Evolutionary conservation across 345 rosid genomes (phyloP), one percentile per base, ranked within the genome.

Genomic region (Syzygium aromaticum): DNA sequence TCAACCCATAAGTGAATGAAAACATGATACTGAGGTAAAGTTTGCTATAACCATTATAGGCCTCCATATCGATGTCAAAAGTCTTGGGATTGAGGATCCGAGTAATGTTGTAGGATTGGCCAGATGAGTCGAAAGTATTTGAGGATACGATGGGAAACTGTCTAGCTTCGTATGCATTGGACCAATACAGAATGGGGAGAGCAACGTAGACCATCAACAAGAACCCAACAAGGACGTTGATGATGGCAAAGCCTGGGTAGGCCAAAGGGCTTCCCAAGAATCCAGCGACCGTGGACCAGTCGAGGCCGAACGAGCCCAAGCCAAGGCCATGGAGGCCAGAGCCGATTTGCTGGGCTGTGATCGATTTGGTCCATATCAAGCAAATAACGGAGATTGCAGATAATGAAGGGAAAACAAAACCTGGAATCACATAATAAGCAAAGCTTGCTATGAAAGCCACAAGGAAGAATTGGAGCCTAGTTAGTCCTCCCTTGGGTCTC

Each of bases 31-130:
- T 94, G 64, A 96, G 73, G 87, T 97, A 90, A 77, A 97, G 93
- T 85, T 92, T 93, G 95, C 99, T 95, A 85, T 97, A 96, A 77
- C 30, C 80, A 17, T 96, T 64, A 84, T 96, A 97, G 15, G 86
- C 91, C 0, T 40, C 67, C 4, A 89, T 86, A 83, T 97, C 59
- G 77, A 97, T 88, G 67, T 93, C 93, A 30, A 95, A 95, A 3
- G 86, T 14, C 78, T 91, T 87, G 12, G 88, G 64, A 51, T 96
- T 90, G 52, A 97, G 90, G 61, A 97, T 91, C 82, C 97, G 88
- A 3, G 94, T 86, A 40, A 94, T 91, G 89, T 97, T 93, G 25
- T 57, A 57, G 64, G 7, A 11, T 57, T 57, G 64, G 80, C 80
- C 80, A 40, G 14, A 0, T 21, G 49, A 21, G 52, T 90, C 89